Conservation (phyloP, 139 green algal genomes). For the Desmodesmus armatus region DNA sequence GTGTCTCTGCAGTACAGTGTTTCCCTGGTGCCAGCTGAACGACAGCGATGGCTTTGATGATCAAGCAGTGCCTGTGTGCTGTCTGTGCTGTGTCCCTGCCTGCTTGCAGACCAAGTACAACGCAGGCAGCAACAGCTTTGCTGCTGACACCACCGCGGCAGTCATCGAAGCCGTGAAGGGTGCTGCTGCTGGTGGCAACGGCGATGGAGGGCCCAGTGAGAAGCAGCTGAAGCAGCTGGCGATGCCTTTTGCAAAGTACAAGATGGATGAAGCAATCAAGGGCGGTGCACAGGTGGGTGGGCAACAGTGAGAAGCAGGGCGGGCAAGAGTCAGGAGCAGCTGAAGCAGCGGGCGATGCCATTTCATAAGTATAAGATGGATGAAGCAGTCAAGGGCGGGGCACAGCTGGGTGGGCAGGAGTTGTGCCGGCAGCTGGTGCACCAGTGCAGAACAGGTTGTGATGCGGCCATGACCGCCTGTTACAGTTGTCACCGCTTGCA, state of each 20-base stretch:
- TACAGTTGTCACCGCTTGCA: no score
- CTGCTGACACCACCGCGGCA: slow-evolving; percentile 42
- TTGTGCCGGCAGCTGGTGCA: no score
- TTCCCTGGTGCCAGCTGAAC: no score
- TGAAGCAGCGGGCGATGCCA: slow-evolving; percentile 86
- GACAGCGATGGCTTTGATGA: no score
- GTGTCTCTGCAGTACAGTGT: no score
- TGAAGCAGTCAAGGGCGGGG: slow-evolving; percentile 71
- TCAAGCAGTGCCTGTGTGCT: background rate
- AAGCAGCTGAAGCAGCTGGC: slow-evolving; percentile 84
- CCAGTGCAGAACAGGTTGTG: no score
- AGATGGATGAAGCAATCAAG: slow-evolving; percentile 79
- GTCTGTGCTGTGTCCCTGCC: background rate
- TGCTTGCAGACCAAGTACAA: slow-evolving; percentile 52
- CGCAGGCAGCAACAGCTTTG: slow-evolving; percentile 55
- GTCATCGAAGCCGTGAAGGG: slow-evolving; percentile 65
- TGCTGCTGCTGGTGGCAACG: background rate
- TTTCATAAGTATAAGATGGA: slow-evolving; percentile 95
- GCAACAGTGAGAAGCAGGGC: no score
- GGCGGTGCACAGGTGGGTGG: slow-evolving; percentile 69
- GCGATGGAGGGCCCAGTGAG: slow-evolving; percentile 54
- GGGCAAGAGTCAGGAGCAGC: slow-evolving; percentile 82
- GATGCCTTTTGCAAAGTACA: slow-evolving; percentile 96
- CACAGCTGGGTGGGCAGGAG: slow-evolving; percentile 57
- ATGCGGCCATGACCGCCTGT: no score